Conservation (phyloP, 2,329 filamentous ascomycete species). For the Colletotrichum sublineola region DNA sequence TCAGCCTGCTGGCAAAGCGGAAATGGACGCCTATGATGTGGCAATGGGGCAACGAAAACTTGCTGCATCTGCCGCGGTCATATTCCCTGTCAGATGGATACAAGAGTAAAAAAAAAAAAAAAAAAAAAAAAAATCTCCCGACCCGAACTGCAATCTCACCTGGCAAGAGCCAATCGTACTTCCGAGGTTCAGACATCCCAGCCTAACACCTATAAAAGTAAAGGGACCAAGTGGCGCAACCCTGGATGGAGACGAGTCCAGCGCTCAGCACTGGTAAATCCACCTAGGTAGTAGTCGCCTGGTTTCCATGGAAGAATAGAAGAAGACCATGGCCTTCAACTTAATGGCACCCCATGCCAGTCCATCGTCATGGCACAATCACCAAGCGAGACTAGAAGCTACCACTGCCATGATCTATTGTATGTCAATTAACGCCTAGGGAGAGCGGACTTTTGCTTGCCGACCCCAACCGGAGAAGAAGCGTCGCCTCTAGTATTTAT, state of each 20-base stretch:
- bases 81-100: constrained; percentile 39
- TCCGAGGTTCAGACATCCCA: constrained; percentile 27
- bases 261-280: constrained; percentile 22
- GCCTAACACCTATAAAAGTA: constrained; percentile 30
- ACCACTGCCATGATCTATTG: not conserved
- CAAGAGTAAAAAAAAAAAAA: constrained; percentile 13
- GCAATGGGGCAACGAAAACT: constrained; percentile 15
- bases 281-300: constrained; percentile 1
- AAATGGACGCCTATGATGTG: constrained; percentile 8
- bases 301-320: constrained; percentile 11
- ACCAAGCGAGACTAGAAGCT: not conserved
- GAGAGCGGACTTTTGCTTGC: not conserved
- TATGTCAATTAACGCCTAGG: not conserved
- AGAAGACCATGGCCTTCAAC: not conserved
- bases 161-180: constrained; percentile 38
- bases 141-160: constrained; percentile 34
- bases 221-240: constrained; percentile 36
- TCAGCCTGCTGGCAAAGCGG: not conserved
- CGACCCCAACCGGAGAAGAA: not conserved
- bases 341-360: constrained; percentile 11
- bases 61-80: constrained; percentile 32
- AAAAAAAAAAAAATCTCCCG: constrained; percentile 26
- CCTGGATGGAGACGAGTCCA: constrained; percentile 23
- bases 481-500: not conserved
- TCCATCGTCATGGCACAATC: not conserved